Evolutionary conservation across 169 alveolate genomes (phyloP).

Genomic region (Eimeria tenella): DNA sequence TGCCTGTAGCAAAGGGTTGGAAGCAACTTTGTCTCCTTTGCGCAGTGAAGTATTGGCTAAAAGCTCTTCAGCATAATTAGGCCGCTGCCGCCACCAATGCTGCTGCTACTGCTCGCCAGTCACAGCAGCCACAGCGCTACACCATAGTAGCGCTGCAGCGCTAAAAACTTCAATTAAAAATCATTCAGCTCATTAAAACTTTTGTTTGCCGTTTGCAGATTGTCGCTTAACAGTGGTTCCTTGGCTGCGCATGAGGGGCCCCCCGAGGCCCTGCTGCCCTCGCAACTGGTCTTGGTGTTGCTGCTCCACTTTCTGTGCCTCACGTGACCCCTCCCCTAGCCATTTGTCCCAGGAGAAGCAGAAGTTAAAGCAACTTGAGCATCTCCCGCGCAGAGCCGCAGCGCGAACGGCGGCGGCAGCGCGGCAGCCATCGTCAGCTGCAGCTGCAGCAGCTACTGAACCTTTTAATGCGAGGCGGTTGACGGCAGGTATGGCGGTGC

Average conservation of each 20-base stretch:
- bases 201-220: no score
- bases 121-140: background rate
- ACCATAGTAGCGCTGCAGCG: background rate
- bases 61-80: no score
- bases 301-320: background rate
- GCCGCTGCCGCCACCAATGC: slow-evolving; percentile 12
- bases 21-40: no score
- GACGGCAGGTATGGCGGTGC: no score
- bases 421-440: background rate
- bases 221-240: background rate
- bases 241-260: slow-evolving; percentile 39
- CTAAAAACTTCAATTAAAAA: background rate
- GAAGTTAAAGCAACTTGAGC: background rate
- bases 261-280: slow-evolving; percentile 24
- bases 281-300: background rate
- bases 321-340: no score
- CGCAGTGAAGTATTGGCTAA: no score
- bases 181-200: background rate
- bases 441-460: background rate
- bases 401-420: background rate
- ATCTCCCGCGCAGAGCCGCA: background rate
- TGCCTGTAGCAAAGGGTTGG: no score
- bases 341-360: background rate
- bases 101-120: slow-evolving; percentile 12
- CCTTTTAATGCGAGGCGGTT: no score